These are phyloP conservation scores for Solanum infundibuliforme DNA, from an alignment of 257 asterid genomes.

Conservation along the genomic window DNA sequence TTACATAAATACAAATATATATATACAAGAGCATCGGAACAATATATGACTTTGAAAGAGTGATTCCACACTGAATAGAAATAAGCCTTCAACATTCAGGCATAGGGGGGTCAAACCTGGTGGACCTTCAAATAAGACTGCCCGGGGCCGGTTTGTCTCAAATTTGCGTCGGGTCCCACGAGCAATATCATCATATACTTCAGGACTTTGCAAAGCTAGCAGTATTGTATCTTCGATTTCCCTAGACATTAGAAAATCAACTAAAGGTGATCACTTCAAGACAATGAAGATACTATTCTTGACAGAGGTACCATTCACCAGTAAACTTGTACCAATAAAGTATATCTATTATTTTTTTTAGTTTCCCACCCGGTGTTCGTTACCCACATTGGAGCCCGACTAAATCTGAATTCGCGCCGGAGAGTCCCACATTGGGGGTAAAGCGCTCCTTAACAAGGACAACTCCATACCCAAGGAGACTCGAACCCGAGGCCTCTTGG, in stretches of 20 bases:
- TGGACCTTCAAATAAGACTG: constrained; percentile 97
- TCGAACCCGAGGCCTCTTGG: not conserved
- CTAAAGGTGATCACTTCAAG: not conserved
- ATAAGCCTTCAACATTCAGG: not conserved
- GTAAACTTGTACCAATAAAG: not conserved
- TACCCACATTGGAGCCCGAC: not conserved
- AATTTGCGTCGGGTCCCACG: constrained; percentile 90
- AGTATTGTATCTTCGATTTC: constrained; percentile 89
- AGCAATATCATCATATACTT: constrained; percentile 90
- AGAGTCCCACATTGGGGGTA: not conserved
- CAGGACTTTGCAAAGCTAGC: constrained; percentile 83
- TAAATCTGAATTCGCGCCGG: too few relatives aligned
- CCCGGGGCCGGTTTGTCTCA: constrained; percentile 96
- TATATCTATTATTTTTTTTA: not conserved
- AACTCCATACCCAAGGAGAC: not conserved
- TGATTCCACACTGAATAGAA: not conserved
- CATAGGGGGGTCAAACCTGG: constrained; percentile 56
- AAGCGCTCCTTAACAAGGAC: not conserved
- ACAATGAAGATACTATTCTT: not conserved
- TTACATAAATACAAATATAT: not conserved
- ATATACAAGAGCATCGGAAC: not conserved
- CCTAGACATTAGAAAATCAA: constrained; percentile 19
- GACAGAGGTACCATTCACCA: not conserved
- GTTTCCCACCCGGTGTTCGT: not conserved
- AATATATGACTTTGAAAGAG: not conserved